Base-by-base conservation (phyloP, 495 filamentous ascomycete species). In the Echria macrotheca region DNA sequence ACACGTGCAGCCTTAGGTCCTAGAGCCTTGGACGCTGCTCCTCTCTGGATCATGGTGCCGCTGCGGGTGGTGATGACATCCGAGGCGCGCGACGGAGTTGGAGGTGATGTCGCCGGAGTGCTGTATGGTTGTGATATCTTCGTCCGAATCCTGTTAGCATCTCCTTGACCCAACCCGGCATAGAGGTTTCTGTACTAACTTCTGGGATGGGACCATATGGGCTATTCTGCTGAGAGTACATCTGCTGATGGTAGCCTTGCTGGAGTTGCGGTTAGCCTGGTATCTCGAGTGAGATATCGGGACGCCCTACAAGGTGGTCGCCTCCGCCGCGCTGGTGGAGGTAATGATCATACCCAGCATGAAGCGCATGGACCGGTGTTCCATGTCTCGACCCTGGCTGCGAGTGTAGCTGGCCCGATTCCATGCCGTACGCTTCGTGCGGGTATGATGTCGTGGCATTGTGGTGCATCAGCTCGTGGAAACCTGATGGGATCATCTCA, bases 81-180 rank as follows among this genome's bases (percentile, higher is more conserved):
- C 12, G 57, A 58, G 12, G 36, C 54, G 9, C 64, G 66, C 21
- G 66, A 56, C 4, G 74, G 73, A 24, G 67, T 76, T 12, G 70
- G 74, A 4, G 73, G 73, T 38, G 71, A 78, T 41, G 63, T 76
- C 46, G 68, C 72, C 5, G 70, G 78, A 50, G 70, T 77, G 57
- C 63, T 74, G 61, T 77, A 77, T 39, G 67, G 64, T 49, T 69
- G 62, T 10, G 55, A 44, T 10, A 53, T 40, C 46, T 50, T 18
- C 2, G 14, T n/a, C 24, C n/a, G n/a, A n/a, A n/a, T n/a, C n/a
- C n/a, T n/a, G n/a, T n/a, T n/a, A n/a, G n/a, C n/a, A n/a, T n/a
- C n/a, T n/a, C n/a, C n/a, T n/a, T n/a, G n/a, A n/a, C n/a, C n/a
- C n/a, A n/a, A n/a, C n/a, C n/a, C n/a, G n/a, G n/a, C n/a, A n/a